Evolutionary conservation across 129 eudicot genomes (phyloP).

Genomic region (Chrysanthemum seticuspe): DNA sequence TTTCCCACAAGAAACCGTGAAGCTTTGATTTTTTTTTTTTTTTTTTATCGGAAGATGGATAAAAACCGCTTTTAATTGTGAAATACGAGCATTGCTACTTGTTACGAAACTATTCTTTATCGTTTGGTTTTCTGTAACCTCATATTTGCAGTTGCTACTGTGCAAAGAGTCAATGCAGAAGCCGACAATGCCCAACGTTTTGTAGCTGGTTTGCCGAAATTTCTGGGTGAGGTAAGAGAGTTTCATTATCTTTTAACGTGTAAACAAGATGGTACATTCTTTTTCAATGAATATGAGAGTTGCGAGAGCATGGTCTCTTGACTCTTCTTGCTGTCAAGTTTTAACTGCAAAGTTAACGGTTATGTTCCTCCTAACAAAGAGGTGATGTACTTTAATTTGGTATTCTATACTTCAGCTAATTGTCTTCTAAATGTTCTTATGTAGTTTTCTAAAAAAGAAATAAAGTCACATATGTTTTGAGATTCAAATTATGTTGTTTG

Average conservation of each 20-base stretch:
- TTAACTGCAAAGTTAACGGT: slow-evolving; percentile 68
- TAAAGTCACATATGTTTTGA: neutral
- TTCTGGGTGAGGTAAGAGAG: slow-evolving; percentile 92
- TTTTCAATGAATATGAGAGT: neutral
- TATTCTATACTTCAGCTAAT: neutral
- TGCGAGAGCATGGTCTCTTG: neutral
- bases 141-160: too few relatives aligned
- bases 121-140: too few relatives aligned
- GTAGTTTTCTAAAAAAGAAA: too few relatives aligned
- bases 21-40: too few relatives aligned
- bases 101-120: too few relatives aligned
- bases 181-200: slow-evolving; percentile 96
- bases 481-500: neutral
- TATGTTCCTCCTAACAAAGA: slow-evolving; percentile 93
- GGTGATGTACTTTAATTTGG: slow-evolving; percentile 35
- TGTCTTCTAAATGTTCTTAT: neutral
- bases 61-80: too few relatives aligned
- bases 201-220: slow-evolving; percentile 97
- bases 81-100: too few relatives aligned
- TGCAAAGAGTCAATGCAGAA: slow-evolving; percentile 70
- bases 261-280: slow-evolving; percentile 8
- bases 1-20: too few relatives aligned
- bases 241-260: slow-evolving; percentile 5
- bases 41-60: too few relatives aligned
- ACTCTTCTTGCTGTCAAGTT: neutral